A percentile compares a stretch with the other conserved stretches of the same genome.
These are phyloP conservation scores for Aspergillus versicolor DNA, from an alignment of 2,329 filamentous ascomycete species.

Conservation along the genomic window DNA sequence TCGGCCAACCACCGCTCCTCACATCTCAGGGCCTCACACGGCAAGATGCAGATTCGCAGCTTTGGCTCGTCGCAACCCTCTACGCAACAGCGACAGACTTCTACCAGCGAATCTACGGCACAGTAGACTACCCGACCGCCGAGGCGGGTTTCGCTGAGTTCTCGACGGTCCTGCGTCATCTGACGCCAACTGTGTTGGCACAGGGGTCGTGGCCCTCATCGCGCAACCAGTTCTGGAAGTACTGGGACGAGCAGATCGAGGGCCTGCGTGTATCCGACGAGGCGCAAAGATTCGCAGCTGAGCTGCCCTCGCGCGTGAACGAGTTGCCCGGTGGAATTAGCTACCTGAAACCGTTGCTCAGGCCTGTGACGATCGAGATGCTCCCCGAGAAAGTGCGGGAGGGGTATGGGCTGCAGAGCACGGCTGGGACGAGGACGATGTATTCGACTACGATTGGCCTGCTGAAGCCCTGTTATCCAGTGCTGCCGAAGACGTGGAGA, in stretches of 20 bases:
- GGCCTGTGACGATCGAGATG: slow-evolving; percentile 34
- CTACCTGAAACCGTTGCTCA: slow-evolving; percentile 31
- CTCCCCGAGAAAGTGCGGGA: slow-evolving; percentile 33
- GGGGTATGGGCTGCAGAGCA: slow-evolving; percentile 34
- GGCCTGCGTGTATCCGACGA: slow-evolving; percentile 28
- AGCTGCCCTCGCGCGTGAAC: slow-evolving; percentile 23
- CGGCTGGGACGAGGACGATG: slow-evolving; percentile 24
- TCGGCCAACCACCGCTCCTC: slow-evolving; percentile 23
- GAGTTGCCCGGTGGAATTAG: slow-evolving; percentile 31
- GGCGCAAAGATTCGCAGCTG: slow-evolving; percentile 30
- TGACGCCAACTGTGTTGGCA: slow-evolving; percentile 21
- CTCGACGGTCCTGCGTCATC: slow-evolving; percentile 22
- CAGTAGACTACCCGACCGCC: slow-evolving; percentile 31
- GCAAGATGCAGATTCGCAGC: slow-evolving; percentile 18
- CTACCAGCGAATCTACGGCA: slow-evolving; percentile 38
- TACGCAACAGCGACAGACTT: slow-evolving; percentile 38
- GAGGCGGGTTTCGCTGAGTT: slow-evolving; percentile 34
- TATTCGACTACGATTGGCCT: slow-evolving; percentile 35
- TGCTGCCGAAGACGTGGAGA: slow-evolving; percentile 29
- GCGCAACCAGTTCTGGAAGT: slow-evolving; percentile 35
- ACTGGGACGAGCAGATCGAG: slow-evolving; percentile 35
- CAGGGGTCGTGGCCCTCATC: slow-evolving; percentile 31
- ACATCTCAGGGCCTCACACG: slow-evolving; percentile 21
- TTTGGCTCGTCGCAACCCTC: slow-evolving; percentile 37
- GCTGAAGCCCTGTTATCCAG: slow-evolving; percentile 33